phyloP scores from a whole-genome alignment of 2,329 filamentous ascomycete genomes.

The Neophaeococcomyces mojaviensis region DNA sequence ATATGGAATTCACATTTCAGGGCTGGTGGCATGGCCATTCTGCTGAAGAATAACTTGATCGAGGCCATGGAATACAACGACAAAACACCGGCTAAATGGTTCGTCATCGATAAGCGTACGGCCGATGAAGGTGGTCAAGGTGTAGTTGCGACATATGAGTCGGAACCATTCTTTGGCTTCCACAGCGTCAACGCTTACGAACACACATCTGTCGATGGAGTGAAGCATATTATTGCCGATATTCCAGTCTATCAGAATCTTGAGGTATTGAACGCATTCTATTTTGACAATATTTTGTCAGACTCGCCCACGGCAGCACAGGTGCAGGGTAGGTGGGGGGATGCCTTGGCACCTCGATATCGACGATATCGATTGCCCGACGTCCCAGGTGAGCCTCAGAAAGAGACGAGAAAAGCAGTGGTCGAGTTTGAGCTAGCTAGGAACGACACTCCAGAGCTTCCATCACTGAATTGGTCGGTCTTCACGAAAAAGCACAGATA shows the following conservation, averaged over 20 bases:
- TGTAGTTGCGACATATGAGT: conserved; percentile 61
- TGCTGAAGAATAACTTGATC: conserved; percentile 60
- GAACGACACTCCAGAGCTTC: conserved; percentile 37
- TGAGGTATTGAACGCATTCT: conserved; percentile 59
- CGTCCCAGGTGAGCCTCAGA: conserved; percentile 23
- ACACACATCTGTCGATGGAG: conserved; percentile 36
- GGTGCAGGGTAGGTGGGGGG: conserved; percentile 31
- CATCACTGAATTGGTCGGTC: conserved; percentile 42
- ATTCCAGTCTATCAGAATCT: conserved; percentile 55
- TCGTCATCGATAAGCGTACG: conserved; percentile 59
- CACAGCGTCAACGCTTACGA: conserved; percentile 74
- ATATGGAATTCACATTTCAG: conserved; percentile 60
- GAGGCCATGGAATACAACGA: conserved; percentile 61
- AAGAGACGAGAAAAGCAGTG: conserved; percentile 1
- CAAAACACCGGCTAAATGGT: conserved; percentile 56
- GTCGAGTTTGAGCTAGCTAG: conserved; percentile 24
- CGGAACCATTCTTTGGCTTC: conserved; percentile 66
- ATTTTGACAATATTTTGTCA: conserved; percentile 61
- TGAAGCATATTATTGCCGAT: conserved; percentile 58
- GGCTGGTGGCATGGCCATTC: conserved; percentile 50
- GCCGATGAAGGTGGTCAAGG: conserved; percentile 45
- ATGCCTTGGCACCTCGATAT: conserved; percentile 29
- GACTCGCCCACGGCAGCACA: conserved; percentile 42
- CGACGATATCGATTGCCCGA: conserved; percentile 33
- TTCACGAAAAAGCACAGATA: conserved; percentile 42